phyloP scores from a whole-genome alignment of 1,284 basidiomycete genomes.

The Melampsora americana region DNA sequence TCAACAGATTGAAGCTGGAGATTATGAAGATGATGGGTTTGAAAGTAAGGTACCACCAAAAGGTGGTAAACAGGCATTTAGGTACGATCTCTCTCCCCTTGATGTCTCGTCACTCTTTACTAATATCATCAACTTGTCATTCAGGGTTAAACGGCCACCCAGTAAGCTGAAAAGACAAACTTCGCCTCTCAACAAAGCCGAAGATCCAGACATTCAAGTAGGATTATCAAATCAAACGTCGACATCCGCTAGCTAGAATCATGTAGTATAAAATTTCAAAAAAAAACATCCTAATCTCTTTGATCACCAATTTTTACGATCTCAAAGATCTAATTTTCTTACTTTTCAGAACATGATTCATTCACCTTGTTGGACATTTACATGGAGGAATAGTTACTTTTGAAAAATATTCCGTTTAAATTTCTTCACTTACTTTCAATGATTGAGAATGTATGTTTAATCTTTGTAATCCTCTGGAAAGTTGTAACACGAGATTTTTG shows the following conservation, averaged over 20 bases:
- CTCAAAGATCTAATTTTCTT: no score
- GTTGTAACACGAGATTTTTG: no score
- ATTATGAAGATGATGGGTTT: slow-evolving; percentile 45
- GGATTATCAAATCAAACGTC: neutral
- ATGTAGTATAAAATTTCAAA: no score
- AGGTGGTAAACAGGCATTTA: slow-evolving; percentile 43
- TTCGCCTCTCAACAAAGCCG: neutral
- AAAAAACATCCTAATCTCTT: no score
- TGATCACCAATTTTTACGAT: no score
- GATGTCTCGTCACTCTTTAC: neutral
- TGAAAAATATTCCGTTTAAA: no score
- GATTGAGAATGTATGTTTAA: no score
- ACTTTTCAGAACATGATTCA: no score
- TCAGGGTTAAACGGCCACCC: neutral
- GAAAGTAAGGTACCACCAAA: slow-evolving; percentile 44
- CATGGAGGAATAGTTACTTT: no score
- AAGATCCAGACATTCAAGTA: slow-evolving; percentile 3
- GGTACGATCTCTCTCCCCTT: slow-evolving; percentile 5
- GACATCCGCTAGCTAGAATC: neutral
- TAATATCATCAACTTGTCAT: neutral
- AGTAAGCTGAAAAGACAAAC: neutral
- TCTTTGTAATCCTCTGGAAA: no score
- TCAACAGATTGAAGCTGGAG: slow-evolving; percentile 36
- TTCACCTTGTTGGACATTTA: no score
- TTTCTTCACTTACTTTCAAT: no score